Conservation (phyloP, 192 early-diverging fungal species). For the Gigaspora rosea region DNA sequence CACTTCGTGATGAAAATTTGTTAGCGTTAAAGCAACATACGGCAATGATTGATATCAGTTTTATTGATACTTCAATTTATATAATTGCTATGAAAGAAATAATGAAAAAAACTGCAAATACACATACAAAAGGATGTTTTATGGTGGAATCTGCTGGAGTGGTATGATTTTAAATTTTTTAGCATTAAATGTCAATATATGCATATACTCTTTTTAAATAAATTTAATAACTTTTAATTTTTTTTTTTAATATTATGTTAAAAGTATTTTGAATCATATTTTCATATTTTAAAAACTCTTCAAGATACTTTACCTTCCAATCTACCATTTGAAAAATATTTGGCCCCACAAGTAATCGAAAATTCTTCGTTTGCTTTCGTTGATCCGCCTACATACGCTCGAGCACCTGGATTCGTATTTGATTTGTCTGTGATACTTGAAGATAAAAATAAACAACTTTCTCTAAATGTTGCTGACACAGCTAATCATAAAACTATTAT, state of each 20-base stretch:
- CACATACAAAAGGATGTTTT: constrained; percentile 23
- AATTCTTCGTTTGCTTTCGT: background rate
- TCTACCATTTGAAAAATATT: constrained; percentile 45
- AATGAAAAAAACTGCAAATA: background rate
- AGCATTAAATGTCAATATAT: too few relatives aligned
- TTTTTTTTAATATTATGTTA: background rate
- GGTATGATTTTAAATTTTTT: too few relatives aligned
- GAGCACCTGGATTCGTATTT: constrained; percentile 37
- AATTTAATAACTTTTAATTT: too few relatives aligned
- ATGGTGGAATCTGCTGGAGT: constrained; percentile 41
- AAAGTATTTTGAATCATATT: constrained; percentile 41
- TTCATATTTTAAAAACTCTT: constrained; percentile 41
- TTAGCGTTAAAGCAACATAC: constrained; percentile 30
- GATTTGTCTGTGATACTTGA: constrained; percentile 31
- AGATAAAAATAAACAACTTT: constrained; percentile 12
- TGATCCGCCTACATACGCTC: constrained; percentile 44
- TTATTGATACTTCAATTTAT: constrained; percentile 39
- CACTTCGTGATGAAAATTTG: constrained; percentile 32
- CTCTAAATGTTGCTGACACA: constrained; percentile 23
- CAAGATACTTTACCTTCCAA: constrained; percentile 35
- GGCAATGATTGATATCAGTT: constrained; percentile 35
- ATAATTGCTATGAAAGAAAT: constrained; percentile 28
- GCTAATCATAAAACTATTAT: background rate
- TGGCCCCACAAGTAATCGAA: constrained; percentile 34
- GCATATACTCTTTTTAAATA: too few relatives aligned